Conservation (phyloP, 2,329 filamentous ascomycete genomes). For the Rhinocladiella mackenziei region DNA sequence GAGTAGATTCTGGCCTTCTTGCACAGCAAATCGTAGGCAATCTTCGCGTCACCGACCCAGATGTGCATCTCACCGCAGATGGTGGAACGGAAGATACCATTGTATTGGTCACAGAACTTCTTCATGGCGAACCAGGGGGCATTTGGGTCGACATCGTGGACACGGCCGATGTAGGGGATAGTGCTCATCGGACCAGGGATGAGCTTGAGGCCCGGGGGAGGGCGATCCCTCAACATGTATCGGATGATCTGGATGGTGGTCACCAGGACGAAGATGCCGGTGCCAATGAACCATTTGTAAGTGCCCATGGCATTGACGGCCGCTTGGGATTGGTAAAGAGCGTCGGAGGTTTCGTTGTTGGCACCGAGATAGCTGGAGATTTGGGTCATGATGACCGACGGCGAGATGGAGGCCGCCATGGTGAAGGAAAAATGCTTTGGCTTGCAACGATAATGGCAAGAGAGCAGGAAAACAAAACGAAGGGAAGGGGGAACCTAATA, state of each 20-base stretch:
- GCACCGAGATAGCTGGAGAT: constrained; percentile 24
- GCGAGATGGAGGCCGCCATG: constrained; percentile 31
- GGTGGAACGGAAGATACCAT: constrained; percentile 29
- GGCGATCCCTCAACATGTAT: constrained; percentile 27
- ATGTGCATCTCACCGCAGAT: constrained; percentile 32
- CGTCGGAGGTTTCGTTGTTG: constrained; percentile 27
- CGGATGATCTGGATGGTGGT: constrained; percentile 40
- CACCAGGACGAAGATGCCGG: constrained; percentile 27
- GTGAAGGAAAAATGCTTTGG: constrained; percentile 4
- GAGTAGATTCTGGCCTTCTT: constrained; percentile 32
- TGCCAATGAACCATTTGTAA: constrained; percentile 32
- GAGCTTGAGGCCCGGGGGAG: constrained; percentile 29
- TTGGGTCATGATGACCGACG: constrained; percentile 32
- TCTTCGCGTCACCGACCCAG: constrained; percentile 28
- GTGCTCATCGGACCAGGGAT: constrained; percentile 28
- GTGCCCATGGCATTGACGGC: constrained; percentile 27
- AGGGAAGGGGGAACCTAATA: constrained; percentile 9
- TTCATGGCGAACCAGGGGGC: constrained; percentile 31
- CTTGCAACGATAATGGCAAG: constrained; percentile 15
- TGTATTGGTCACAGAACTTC: constrained; percentile 29
- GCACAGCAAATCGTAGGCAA: constrained; percentile 30
- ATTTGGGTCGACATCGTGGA: constrained; percentile 31
- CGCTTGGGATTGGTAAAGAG: constrained; percentile 28
- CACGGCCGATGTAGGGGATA: constrained; percentile 29
- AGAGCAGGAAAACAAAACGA: constrained; percentile 11